A percentile compares a stretch with the other conserved stretches of the same genome.
These are phyloP conservation scores for Leccinum fuscescens DNA, from an alignment of 1,284 basidiomycete genomes.

Conservation along the genomic window DNA sequence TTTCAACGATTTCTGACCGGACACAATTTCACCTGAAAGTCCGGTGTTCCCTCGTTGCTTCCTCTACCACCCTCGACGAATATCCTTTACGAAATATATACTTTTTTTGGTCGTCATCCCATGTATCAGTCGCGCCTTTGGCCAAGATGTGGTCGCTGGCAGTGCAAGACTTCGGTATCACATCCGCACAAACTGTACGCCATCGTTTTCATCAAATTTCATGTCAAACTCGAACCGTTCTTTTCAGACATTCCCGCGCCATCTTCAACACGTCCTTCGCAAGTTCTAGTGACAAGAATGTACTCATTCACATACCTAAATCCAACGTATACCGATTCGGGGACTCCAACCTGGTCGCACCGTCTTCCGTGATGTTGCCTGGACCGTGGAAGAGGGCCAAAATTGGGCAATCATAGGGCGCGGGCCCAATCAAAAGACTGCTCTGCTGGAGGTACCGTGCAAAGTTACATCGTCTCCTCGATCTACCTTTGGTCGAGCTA, in stretches of 20 bases:
- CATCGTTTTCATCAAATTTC: not conserved
- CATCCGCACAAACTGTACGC: not conserved
- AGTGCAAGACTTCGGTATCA: not conserved
- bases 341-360: conserved; percentile 40
- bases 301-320: conserved; percentile 42
- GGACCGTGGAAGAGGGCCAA: conserved; percentile 60
- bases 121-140: conserved; percentile 10
- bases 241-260: not conserved
- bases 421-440: conserved; percentile 50
- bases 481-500: conserved; percentile 78
- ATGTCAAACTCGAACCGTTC: too few species aligned
- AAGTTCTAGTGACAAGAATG: not conserved
- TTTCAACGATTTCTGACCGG: not conserved
- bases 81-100: too few species aligned
- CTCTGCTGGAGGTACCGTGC: conserved; percentile 53
- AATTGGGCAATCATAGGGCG: conserved; percentile 73
- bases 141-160: conserved; percentile 1
- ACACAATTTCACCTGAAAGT: not conserved
- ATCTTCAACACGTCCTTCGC: conserved; percentile 8
- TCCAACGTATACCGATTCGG: conserved; percentile 54
- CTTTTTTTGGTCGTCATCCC: not conserved
- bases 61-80: too few species aligned
- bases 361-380: conserved; percentile 53
- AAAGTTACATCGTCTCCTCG: conserved; percentile 48
- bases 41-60: not conserved